Evolutionary conservation across 2,329 filamentous ascomycete species (phyloP).

Genomic region (Hymenoscyphus albidus): DNA sequence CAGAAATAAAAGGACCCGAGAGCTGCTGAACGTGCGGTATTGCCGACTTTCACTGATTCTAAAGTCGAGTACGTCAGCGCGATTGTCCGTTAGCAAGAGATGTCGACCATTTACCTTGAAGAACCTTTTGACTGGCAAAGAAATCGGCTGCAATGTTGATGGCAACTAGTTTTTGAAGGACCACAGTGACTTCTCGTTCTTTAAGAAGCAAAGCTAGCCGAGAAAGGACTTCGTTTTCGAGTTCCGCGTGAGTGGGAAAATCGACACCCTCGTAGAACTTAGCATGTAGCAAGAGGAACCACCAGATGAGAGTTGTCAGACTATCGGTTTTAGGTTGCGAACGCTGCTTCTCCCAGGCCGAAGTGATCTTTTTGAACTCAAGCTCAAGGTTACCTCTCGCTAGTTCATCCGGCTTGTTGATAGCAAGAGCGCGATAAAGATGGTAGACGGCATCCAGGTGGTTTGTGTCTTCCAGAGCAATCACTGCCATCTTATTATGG

Average conservation of each 20-base stretch:
- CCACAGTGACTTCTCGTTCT: conserved; percentile 58
- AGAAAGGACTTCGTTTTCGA: conserved; percentile 81
- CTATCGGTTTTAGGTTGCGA: conserved; percentile 25
- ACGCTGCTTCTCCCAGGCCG: conserved; percentile 48
- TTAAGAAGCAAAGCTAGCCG: conserved; percentile 72
- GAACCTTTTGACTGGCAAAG: conserved; percentile 59
- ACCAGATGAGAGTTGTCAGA: conserved; percentile 62
- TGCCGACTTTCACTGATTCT: conserved; percentile 40
- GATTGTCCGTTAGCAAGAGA: background rate
- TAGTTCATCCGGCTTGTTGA: conserved; percentile 68
- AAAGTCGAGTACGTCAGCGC: conserved; percentile 16
- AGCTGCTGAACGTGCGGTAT: conserved; percentile 25
- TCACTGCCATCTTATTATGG: conserved; percentile 87
- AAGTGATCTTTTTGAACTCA: conserved; percentile 67
- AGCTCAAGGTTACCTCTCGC: conserved; percentile 73
- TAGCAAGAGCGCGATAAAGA: conserved; percentile 77
- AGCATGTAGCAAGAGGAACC: conserved; percentile 84
- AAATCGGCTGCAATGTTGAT: conserved; percentile 84
- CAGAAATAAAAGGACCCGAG: conserved; percentile 59
- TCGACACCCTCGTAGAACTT: conserved; percentile 74
- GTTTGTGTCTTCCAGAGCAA: conserved; percentile 72
- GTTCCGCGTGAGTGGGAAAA: conserved; percentile 71
- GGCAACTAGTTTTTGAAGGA: conserved; percentile 74
- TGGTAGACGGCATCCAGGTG: conserved; percentile 86
- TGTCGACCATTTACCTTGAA: conserved; percentile 46